Percentiles rank a stretch among this genome's conserved stretches.
Evolutionary conservation across 108 stramenopile species (phyloP).

Genomic region (Fragilaria radians): DNA sequence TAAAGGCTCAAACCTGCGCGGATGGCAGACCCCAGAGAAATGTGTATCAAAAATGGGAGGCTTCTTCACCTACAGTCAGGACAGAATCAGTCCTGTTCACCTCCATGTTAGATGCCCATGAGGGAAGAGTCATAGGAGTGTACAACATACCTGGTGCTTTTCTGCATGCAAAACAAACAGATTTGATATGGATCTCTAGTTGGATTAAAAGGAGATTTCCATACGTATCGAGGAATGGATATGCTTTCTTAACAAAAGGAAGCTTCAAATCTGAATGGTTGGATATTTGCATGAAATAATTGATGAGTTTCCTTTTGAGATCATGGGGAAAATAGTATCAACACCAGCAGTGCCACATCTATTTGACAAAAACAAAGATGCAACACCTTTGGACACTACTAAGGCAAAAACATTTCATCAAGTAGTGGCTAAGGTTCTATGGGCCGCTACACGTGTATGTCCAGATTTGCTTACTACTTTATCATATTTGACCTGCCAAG

Average conservation of each 20-base stretch:
- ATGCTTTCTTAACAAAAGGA: conserved; percentile 12
- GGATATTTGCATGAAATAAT: conserved; percentile 11
- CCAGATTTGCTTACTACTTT: too few species aligned
- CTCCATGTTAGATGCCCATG: conserved; percentile 23
- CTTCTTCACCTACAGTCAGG: conserved; percentile 27
- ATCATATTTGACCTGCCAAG: too few species aligned
- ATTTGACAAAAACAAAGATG: too few species aligned
- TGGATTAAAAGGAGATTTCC: conserved; percentile 1
- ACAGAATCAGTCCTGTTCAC: conserved; percentile 25
- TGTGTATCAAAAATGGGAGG: conserved; percentile 18
- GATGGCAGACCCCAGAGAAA: conserved; percentile 31
- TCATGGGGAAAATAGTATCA: too few species aligned
- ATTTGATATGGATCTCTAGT: conserved; percentile 6
- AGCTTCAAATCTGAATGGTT: conserved; percentile 11
- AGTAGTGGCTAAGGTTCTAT: too few species aligned
- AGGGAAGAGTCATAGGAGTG: conserved; percentile 17
- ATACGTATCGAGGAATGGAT: too few species aligned
- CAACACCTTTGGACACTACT: too few species aligned
- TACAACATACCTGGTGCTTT: conserved; percentile 37
- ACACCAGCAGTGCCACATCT: too few species aligned
- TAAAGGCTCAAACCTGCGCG: conserved; percentile 22
- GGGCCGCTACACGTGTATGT: too few species aligned
- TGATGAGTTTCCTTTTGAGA: too few species aligned
- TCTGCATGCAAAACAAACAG: conserved; percentile 16
- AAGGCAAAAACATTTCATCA: too few species aligned